phyloP scores from a whole-genome alignment of 768 basidiomycete species.

The Hygrophoropsis aurantiaca region DNA sequence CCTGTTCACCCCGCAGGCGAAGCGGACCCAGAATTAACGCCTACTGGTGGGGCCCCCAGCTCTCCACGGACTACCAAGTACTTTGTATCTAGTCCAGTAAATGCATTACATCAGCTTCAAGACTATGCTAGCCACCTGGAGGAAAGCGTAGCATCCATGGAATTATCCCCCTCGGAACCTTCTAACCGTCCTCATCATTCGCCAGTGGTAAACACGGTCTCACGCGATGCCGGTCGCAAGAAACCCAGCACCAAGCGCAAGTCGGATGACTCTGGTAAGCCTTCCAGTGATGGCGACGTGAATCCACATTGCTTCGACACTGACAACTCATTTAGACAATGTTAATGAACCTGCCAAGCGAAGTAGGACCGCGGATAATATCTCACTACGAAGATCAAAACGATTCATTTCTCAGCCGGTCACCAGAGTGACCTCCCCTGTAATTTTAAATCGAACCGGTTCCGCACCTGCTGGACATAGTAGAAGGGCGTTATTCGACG shows the following conservation, averaged over 20 bases:
- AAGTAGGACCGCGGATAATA: slow-evolving; percentile 12
- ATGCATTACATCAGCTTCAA: too few species aligned
- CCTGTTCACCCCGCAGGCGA: too few species aligned
- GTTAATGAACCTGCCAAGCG: slow-evolving; percentile 21
- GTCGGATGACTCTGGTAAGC: not conserved
- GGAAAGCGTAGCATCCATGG: too few species aligned
- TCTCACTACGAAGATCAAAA: slow-evolving; percentile 12
- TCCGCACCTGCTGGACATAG: slow-evolving; percentile 19
- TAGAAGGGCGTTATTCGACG: slow-evolving; percentile 27
- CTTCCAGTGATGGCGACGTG: not conserved
- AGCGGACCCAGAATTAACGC: too few species aligned
- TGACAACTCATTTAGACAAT: too few species aligned
- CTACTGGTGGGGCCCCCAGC: too few species aligned
- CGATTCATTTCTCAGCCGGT: slow-evolving; percentile 28
- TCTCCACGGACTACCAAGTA: too few species aligned
- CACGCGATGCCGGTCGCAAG: not conserved
- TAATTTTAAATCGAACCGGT: slow-evolving; percentile 12
- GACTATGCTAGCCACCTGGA: too few species aligned
- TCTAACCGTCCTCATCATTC: not conserved
- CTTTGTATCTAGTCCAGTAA: too few species aligned
- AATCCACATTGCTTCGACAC: too few species aligned
- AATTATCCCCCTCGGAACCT: too few species aligned
- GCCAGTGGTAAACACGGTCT: not conserved
- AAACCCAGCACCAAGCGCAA: not conserved
- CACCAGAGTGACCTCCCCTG: slow-evolving; percentile 19